Base-by-base conservation (phyloP, 805 yeast genomes). In the Candida sakaeoensis region DNA sequence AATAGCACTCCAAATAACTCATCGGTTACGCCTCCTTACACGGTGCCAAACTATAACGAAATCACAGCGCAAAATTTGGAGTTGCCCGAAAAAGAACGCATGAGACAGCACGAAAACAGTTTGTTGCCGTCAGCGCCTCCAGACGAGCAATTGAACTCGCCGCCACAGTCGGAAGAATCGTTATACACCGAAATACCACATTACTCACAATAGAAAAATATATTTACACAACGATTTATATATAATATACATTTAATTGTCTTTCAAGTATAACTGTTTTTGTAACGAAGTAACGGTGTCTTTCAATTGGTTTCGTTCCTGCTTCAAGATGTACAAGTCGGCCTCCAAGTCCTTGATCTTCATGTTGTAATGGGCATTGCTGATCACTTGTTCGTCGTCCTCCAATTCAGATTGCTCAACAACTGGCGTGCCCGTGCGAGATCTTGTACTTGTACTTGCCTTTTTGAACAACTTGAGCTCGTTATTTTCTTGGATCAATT, bases 341-440 rank as follows among this genome's bases (percentile, higher is more conserved):
- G 95, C 95, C 53, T 86, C 85, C 50, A 88, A 64, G 51, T 88
- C 95, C 51, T 85, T 80, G 32, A 88, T 74, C 60, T 82, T 85
- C 66, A 87, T 72, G 46, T 80, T 84, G 53, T 75, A 85, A 47
- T 83, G 88, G 33, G 85, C 75, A 37, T 52, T 63, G 19, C 51
- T 58, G 28, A 68, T 58, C 10, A 49, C 60, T 5, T 49, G 58
- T 12, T 55, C 62, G 18, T 55, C 60, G 15, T 49, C 55, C 1
- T 43, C 49, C 17, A 42, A 48, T 6, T 35, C 51, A 21, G 15
- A 5, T 14, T 39, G 42, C 32, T 42, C 43, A 7, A 50, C 41
- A n/a, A 51, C 40, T 7, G 65, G 61, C 21, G 61, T 45, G 10
- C 55, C 54, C 21, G 48, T 49, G 37, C 63, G 53, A 3, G 70